Percentiles rank a stretch among this genome's conserved stretches.
Conservation (phyloP, 306 rosid genomes). For the Urtica urens region DNA sequence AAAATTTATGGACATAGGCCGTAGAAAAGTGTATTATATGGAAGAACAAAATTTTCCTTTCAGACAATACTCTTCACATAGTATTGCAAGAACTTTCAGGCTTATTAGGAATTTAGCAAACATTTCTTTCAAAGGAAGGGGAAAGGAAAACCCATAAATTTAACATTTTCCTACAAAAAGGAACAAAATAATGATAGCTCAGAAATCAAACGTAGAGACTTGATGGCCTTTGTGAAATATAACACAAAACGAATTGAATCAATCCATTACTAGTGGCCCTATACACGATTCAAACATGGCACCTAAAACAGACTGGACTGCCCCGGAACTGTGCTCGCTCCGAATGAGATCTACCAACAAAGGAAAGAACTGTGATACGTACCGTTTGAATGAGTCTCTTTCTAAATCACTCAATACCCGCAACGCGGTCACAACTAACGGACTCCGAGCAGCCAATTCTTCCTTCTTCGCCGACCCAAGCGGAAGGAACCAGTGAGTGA, state of each 20-base stretch:
- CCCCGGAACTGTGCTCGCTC: slow-evolving; percentile 83
- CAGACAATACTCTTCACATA: background rate
- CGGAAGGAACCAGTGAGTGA: slow-evolving; percentile 53
- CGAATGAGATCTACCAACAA: slow-evolving; percentile 73
- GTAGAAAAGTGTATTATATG: no score
- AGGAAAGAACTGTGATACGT: slow-evolving; percentile 59
- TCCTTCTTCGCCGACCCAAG: slow-evolving; percentile 74
- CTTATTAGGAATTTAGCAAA: slow-evolving; percentile 2
- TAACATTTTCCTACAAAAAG: slow-evolving; percentile 6
- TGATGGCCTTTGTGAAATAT: slow-evolving; percentile 5
- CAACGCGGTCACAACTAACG: slow-evolving; percentile 63
- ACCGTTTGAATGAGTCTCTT: slow-evolving; percentile 54
- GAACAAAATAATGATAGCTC: background rate
- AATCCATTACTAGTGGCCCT: slow-evolving; percentile 63
- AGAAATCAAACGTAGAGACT: slow-evolving; percentile 12
- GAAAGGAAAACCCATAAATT: slow-evolving; percentile 2
- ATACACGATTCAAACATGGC: slow-evolving; percentile 67
- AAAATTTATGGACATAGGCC: background rate
- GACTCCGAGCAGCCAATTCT: slow-evolving; percentile 73
- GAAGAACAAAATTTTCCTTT: no score
- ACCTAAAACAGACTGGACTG: slow-evolving; percentile 76
- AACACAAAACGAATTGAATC: slow-evolving; percentile 11
- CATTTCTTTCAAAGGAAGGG: background rate
- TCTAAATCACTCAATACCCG: slow-evolving; percentile 46
- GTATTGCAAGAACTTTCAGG: no score